Evolutionary conservation across 2,329 filamentous ascomycete genomes (phyloP), one percentile per base, ranked within the genome.

Genomic region (Dothideomycetidae sp.): DNA sequence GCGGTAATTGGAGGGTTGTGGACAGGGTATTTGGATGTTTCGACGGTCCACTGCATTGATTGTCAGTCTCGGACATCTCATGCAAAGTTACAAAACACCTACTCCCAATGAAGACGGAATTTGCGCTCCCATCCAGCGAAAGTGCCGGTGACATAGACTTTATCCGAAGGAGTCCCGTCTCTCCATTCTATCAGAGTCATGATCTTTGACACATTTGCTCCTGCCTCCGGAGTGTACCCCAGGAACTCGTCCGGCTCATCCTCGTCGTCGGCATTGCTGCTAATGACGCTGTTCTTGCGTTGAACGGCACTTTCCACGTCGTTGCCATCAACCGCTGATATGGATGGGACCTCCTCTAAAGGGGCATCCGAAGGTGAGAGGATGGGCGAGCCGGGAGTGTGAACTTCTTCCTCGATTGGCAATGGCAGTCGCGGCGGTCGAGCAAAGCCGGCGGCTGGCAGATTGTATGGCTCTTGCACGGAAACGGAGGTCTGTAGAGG

Each of bases 71-170:
- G 2, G 21, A 13, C n/a, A 4, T 11, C n/a, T n/a, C n/a, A n/a
- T n/a, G n/a, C 9, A 21, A 14, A 23, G 18, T 13, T 13, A 23
- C 14, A 11, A 15, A n/a, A 10, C 28, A 75, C 80, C 73, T 72
- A 93, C 85, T 83, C 78, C 58, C 73, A 77, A 58, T 85, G 75
- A 53, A 98, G 66, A 49, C 81, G 75, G 56, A 86, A 92, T 62
- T 96, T 96, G 56, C 81, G 79, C 60, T 92, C 85, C 90, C 90
- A 98, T 56, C 88, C 82, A 50, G 93, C 92, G 54, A 96, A 94
- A 13, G 90, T 96, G 46, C 88, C 88, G 1, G 90, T 98, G 31
- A 98, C 85, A 57, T 93, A 98, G 46, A 96, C 75, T 59, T 86
- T 92, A 41, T 93, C 81, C 41, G 82, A 86, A 36, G 75, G 75